These are phyloP conservation scores for Waltergamsia citrina DNA, from an alignment of 2,329 filamentous ascomycete species.

Conservation along the genomic window DNA sequence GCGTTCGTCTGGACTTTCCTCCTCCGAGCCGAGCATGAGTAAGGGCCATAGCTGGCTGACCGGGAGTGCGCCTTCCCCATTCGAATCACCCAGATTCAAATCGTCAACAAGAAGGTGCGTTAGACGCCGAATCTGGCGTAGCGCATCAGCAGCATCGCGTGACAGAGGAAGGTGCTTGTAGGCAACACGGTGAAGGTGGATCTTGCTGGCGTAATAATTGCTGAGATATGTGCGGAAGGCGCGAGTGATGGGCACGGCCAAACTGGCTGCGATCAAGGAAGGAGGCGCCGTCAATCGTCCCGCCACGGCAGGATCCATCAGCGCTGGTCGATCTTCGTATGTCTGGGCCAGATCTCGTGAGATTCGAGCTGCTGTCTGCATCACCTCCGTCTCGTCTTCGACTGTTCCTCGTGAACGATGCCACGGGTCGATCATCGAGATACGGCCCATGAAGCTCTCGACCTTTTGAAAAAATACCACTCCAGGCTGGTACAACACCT, in stretches of 20 bases:
- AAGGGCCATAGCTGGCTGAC: conserved; percentile 49
- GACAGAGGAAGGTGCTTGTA: conserved; percentile 44
- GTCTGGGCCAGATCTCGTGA: conserved; percentile 37
- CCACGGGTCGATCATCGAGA: conserved; percentile 47
- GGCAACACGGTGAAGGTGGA: conserved; percentile 47
- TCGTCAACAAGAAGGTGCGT: conserved; percentile 30
- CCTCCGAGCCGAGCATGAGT: conserved; percentile 45
- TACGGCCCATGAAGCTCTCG: conserved; percentile 46
- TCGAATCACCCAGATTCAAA: conserved; percentile 29
- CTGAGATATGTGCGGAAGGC: conserved; percentile 46
- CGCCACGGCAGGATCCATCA: conserved; percentile 47
- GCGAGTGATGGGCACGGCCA: conserved; percentile 39
- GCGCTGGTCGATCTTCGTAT: conserved; percentile 37
- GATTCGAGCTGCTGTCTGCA: conserved; percentile 42
- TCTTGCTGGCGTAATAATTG: conserved; percentile 45
- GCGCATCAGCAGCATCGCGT: conserved; percentile 34
- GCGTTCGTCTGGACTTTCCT: conserved; percentile 36
- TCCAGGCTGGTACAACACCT: conserved; percentile 44
- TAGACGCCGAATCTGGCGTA: conserved; percentile 37
- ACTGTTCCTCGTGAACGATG: conserved; percentile 45
- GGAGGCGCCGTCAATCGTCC: conserved; percentile 38
- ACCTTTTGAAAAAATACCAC: conserved; percentile 49
- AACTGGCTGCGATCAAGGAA: conserved; percentile 34
- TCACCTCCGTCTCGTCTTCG: conserved; percentile 48
- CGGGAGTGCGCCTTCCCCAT: too few species aligned